phyloP scores from a whole-genome alignment of 1,139 yeast species.

The Sugiyamaella pinicola region DNA sequence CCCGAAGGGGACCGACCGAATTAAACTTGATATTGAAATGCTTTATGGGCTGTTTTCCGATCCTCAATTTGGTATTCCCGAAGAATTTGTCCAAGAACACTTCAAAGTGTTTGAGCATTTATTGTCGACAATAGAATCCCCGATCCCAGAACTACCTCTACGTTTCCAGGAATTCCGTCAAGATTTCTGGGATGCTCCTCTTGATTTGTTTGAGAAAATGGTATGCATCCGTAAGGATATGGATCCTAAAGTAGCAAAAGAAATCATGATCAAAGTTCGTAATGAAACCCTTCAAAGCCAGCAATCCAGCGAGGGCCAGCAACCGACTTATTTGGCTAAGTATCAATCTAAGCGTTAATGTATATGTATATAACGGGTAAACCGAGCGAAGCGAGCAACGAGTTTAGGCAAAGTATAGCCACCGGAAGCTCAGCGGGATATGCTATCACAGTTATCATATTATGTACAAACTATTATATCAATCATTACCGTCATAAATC shows the following conservation, averaged over 20 bases:
- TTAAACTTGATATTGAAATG: conserved; percentile 65
- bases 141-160: conserved; percentile 53
- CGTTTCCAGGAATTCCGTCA: conserved; percentile 69
- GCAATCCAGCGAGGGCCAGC: conserved; percentile 29
- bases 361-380: background rate
- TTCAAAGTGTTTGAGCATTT: conserved; percentile 72
- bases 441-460: background rate
- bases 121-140: conserved; percentile 62
- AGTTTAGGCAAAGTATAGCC: background rate
- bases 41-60: conserved; percentile 64
- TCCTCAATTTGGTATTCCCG: conserved; percentile 45
- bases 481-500: conserved; percentile 13
- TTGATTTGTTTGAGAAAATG: conserved; percentile 45
- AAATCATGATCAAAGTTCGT: conserved; percentile 40
- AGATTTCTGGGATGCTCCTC: conserved; percentile 59
- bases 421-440: background rate
- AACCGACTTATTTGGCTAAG: conserved; percentile 32
- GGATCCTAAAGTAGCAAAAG: conserved; percentile 41
- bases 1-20: conserved; percentile 59
- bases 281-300: conserved; percentile 39
- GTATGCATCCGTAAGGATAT: conserved; percentile 43
- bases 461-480: conserved; percentile 9
- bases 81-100: conserved; percentile 49
- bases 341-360: conserved; percentile 25
- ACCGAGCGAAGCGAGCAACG: background rate